Percentiles rank a stretch among this genome's conserved stretches.
Conservation (phyloP, 192 early-diverging fungal genomes). For the Coemansia sp. region DNA sequence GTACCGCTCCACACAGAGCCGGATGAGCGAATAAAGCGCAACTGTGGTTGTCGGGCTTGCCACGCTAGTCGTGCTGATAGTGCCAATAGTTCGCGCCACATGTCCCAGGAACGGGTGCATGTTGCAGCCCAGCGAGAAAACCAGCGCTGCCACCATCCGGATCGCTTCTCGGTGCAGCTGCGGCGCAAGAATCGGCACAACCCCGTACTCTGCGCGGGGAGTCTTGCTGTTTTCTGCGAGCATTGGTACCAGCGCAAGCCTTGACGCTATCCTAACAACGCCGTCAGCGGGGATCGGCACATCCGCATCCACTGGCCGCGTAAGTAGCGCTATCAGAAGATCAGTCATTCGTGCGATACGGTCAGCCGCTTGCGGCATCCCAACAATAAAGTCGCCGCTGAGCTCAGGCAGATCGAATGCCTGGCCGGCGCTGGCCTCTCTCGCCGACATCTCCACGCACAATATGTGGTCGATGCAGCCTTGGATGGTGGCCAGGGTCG, state of each 20-base stretch:
- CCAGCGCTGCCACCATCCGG: constrained; percentile 38
- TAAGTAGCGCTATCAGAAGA: constrained; percentile 36
- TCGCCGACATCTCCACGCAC: constrained; percentile 13
- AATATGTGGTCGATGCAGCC: constrained; percentile 45
- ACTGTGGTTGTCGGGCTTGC: constrained; percentile 28
- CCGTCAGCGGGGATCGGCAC: constrained; percentile 32
- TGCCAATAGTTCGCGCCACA: constrained; percentile 31
- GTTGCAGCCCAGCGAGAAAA: constrained; percentile 28
- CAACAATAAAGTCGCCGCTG: constrained; percentile 30
- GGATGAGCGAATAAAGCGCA: constrained; percentile 35
- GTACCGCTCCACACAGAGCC: constrained; percentile 37
- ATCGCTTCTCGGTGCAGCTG: constrained; percentile 45
- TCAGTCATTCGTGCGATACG: constrained; percentile 42
- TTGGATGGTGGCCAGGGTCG: constrained; percentile 39
- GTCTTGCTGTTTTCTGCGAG: constrained; percentile 37
- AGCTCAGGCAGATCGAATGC: constrained; percentile 25
- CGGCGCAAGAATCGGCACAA: constrained; percentile 39
- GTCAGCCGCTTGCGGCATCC: constrained; percentile 48
- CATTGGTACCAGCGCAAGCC: constrained; percentile 34
- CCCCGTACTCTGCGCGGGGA: constrained; percentile 32
- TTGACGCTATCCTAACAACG: constrained; percentile 28
- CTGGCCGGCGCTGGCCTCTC: not conserved
- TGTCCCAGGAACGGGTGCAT: constrained; percentile 42
- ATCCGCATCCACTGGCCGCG: constrained; percentile 25
- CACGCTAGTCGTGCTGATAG: constrained; percentile 24